These are phyloP conservation scores for Neurospora africana DNA, from an alignment of 495 filamentous ascomycete genomes.

Conservation along the genomic window DNA sequence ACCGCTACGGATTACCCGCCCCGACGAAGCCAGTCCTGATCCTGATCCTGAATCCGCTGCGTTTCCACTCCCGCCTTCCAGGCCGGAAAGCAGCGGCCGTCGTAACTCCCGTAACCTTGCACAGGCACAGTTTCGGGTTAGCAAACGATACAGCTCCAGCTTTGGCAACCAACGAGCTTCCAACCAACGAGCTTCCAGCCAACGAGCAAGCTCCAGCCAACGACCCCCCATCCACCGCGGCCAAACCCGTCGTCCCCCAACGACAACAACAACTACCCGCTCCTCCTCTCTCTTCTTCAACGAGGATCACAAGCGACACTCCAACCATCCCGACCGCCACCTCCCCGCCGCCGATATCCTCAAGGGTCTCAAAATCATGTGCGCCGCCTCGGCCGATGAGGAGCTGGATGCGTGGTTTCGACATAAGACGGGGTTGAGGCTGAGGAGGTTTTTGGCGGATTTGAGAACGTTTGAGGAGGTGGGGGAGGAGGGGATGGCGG, in stretches of 20 bases:
- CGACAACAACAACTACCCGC: not conserved
- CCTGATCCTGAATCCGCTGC: not conserved
- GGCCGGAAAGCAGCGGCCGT: not conserved
- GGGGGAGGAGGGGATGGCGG: conserved; percentile 8
- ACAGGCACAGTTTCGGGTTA: not conserved
- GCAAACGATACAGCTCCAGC: not conserved
- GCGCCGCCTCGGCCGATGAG: conserved; percentile 37
- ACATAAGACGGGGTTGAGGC: conserved; percentile 31
- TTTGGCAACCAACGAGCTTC: not conserved
- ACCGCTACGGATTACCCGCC: not conserved
- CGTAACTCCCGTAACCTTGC: not conserved
- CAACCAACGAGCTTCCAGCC: not conserved
- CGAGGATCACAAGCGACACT: conserved; percentile 23
- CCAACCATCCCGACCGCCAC: not conserved
- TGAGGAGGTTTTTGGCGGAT: conserved; percentile 37
- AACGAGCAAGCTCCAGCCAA: not conserved
- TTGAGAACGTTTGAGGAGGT: conserved; percentile 34
- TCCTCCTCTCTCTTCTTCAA: conserved; percentile 11
- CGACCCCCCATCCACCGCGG: not conserved
- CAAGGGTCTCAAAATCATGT: conserved; percentile 37
- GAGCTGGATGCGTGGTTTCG: conserved; percentile 34
- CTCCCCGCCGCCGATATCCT: conserved; percentile 24
- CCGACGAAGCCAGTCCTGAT: not conserved
- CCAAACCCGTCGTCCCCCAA: not conserved
- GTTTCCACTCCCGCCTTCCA: not conserved